These are phyloP conservation scores for Trypanosoma boissoni DNA, from an alignment of 208 protist species.

Conservation along the genomic window DNA sequence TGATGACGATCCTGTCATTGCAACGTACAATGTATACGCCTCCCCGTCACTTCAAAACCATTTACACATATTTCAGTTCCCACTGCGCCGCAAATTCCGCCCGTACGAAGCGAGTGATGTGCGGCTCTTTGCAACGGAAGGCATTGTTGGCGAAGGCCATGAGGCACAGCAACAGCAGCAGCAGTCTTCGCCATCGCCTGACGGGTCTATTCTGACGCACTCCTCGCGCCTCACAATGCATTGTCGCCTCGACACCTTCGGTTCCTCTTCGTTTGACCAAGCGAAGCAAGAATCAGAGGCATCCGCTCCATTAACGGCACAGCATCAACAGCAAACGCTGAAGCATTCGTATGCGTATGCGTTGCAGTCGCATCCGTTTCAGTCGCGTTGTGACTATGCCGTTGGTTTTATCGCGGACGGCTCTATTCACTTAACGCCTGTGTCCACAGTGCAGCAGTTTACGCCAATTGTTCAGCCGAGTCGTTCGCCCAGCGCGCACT, in stretches of 20 bases:
- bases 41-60: slow-evolving; percentile 51
- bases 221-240: background rate
- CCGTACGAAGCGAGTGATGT: slow-evolving; percentile 76
- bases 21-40: slow-evolving; percentile 73
- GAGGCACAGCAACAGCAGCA: background rate
- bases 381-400: slow-evolving; percentile 59
- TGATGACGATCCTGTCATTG: slow-evolving; percentile 74
- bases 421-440: slow-evolving; percentile 69
- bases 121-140: slow-evolving; percentile 53
- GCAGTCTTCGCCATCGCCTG: background rate
- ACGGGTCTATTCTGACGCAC: background rate
- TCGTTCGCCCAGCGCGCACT: slow-evolving; percentile 15
- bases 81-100: slow-evolving; percentile 51
- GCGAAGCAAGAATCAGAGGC: slow-evolving; percentile 5
- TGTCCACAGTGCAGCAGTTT: slow-evolving; percentile 53
- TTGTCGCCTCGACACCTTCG: slow-evolving; percentile 7
- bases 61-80: slow-evolving; percentile 88
- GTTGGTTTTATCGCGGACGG: slow-evolving; percentile 50
- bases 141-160: background rate
- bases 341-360: slow-evolving; percentile 58
- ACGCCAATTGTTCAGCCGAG: slow-evolving; percentile 34
- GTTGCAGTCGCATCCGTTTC: slow-evolving; percentile 70
- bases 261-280: slow-evolving; percentile 45
- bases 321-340: slow-evolving; percentile 5
- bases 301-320: background rate